Conservation (phyloP, 2,329 filamentous ascomycete species). For the Epichloe amarillans region DNA sequence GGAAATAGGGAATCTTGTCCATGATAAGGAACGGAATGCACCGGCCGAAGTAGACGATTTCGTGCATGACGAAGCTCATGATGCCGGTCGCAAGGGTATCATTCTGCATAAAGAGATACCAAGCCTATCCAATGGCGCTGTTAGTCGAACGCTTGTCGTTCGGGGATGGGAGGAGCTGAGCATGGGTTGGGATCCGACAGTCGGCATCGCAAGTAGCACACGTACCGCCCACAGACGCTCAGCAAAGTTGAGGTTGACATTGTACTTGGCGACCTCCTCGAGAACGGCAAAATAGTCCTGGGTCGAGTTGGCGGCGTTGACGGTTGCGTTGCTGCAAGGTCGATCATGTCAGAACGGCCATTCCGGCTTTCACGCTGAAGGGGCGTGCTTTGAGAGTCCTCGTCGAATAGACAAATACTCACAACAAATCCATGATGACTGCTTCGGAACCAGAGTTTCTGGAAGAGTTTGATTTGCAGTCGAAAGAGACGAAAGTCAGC, state of each 20-base stretch:
- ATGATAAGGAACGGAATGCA: constrained; percentile 86
- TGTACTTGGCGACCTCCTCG: constrained; percentile 54
- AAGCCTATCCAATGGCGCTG: constrained; percentile 38
- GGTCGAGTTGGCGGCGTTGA: constrained; percentile 33
- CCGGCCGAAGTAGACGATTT: constrained; percentile 86
- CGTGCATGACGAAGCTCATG: constrained; percentile 94
- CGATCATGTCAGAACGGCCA: neutral
- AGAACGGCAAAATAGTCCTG: constrained; percentile 43
- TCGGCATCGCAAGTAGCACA: constrained; percentile 13
- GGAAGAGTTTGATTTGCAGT: neutral
- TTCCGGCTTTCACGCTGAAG: neutral
- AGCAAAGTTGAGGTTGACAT: constrained; percentile 72
- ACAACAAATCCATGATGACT: constrained; percentile 22
- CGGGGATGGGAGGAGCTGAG: neutral
- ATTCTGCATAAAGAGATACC: constrained; percentile 98
- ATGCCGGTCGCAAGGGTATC: constrained; percentile 93
- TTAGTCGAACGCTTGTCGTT: neutral
- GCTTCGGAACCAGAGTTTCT: neutral
- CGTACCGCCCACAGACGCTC: constrained; percentile 80
- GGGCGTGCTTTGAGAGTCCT: constrained; percentile 5
- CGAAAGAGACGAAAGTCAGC: neutral
- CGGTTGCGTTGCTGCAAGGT: constrained; percentile 36
- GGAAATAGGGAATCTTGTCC: constrained; percentile 75
- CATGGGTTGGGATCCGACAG: neutral
- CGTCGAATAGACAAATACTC: constrained; percentile 8